A percentile compares a stretch with the other conserved stretches of the same genome.
Evolutionary conservation across 192 early-diverging fungal species (phyloP).

Genomic region (Coemansia asiatica): DNA sequence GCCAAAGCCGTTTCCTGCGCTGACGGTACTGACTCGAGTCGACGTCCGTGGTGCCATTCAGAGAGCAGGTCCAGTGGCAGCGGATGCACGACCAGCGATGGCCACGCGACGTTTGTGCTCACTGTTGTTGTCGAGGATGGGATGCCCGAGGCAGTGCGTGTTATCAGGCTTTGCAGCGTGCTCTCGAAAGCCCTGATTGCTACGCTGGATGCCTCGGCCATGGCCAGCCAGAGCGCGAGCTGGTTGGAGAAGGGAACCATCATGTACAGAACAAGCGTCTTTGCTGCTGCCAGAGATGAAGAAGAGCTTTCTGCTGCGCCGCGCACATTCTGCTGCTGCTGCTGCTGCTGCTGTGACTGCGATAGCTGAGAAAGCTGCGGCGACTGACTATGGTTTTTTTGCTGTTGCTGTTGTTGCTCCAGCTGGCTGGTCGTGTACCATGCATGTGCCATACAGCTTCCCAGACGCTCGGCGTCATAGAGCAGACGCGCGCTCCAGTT

Average conservation of each 20-base stretch:
- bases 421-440: conserved; percentile 44
- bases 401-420: conserved; percentile 26
- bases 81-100: conserved; percentile 39
- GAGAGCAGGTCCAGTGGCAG: conserved; percentile 34
- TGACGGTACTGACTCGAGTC: conserved; percentile 11
- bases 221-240: conserved; percentile 31
- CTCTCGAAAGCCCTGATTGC: conserved; percentile 23
- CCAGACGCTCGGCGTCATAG: conserved; percentile 30
- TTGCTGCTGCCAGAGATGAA: conserved; percentile 1
- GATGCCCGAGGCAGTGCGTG: conserved; percentile 29
- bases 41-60: conserved; percentile 16
- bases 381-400: background rate
- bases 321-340: background rate
- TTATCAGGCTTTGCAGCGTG: conserved; percentile 25
- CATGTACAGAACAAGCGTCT: conserved; percentile 40
- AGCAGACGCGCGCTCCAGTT: conserved; percentile 35
- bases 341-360: conserved; percentile 7
- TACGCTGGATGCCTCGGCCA: conserved; percentile 24
- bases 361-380: background rate
- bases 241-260: conserved; percentile 23
- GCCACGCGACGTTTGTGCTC: conserved; percentile 23
- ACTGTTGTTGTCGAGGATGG: conserved; percentile 9
- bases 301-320: background rate
- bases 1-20: conserved; percentile 27
- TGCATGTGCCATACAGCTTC: conserved; percentile 29